Evolutionary conservation across 2,329 filamentous ascomycete species (phyloP).

Genomic region (Pezicula rhizophila): DNA sequence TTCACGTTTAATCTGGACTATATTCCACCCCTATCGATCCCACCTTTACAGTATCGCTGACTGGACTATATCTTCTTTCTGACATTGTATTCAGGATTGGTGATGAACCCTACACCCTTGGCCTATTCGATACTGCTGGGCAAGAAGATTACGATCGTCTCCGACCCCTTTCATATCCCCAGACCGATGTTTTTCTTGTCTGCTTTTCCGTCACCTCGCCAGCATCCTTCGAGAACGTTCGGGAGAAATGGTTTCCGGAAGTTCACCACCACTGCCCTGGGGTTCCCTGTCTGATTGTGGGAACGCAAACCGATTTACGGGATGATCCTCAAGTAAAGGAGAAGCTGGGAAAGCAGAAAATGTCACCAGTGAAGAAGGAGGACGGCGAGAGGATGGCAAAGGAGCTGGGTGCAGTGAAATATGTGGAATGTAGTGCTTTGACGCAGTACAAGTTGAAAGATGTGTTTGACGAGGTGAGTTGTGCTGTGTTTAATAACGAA

Average conservation of each 20-base stretch:
- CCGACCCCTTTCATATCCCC: slow-evolving; percentile 91
- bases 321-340: slow-evolving; percentile 83
- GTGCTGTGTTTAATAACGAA: not conserved
- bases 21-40: not conserved
- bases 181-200: slow-evolving; percentile 97
- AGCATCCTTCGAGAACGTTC: slow-evolving; percentile 97
- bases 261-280: slow-evolving; percentile 98
- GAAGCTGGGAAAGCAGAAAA: slow-evolving; percentile 93
- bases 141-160: slow-evolving; percentile 99
- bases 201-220: slow-evolving; percentile 98
- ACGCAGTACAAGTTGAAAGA: slow-evolving; percentile 99
- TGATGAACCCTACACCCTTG: slow-evolving; percentile 95
- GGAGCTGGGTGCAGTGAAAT: slow-evolving; percentile 95
- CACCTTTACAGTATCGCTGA: not conserved
- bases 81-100: slow-evolving; percentile 69
- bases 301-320: slow-evolving; percentile 93
- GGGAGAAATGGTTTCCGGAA: slow-evolving; percentile 98
- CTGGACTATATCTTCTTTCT: slow-evolving; percentile 11
- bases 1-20: slow-evolving; percentile 23
- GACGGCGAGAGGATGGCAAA: slow-evolving; percentile 96
- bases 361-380: slow-evolving; percentile 85
- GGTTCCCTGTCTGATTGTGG: slow-evolving; percentile 94
- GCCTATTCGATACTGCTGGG: slow-evolving; percentile 95
- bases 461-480: slow-evolving; percentile 91
- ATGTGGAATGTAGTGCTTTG: slow-evolving; percentile 95